Base-by-base conservation (phyloP, 2,329 filamentous ascomycete species). In the Aphanoascus verrucosus region DNA sequence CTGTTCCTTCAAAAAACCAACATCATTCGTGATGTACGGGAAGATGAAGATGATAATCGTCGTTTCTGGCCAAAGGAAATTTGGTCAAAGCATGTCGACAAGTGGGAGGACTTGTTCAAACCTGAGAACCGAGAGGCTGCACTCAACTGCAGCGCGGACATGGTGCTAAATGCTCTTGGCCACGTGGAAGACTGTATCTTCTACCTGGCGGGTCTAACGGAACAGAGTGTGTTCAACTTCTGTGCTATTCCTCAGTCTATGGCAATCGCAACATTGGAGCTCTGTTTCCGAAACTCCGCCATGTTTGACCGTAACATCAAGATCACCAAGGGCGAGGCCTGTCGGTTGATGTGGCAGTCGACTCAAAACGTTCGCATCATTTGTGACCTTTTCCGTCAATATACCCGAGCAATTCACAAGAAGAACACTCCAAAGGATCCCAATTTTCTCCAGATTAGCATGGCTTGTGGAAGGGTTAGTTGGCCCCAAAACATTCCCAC, bases 181-280 rank as follows among this genome's bases (percentile, higher is more conserved):
- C 86, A 94, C 61, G 85, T 81, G 3, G 89, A 96, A 59, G 89
- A 97, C 65, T 97, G 91, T 67, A 73, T 98, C n/a, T 96, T 90
- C 75, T 98, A 97, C 73, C 88, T 98, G 74, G 91, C 91, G 4
- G 93, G 87, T 45, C 82, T 98, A 59, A 84, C 85, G 60, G 93
- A 98, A 66, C 93, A 98, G 74, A 94, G 88, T 66, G 88, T 95
- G 23, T 98, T 98, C 81, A 98, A 98, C 78, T 98, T 98, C 69
- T 89, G 89, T 46, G 91, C 91, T 54, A 98, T 98, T 59, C 93
- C 93, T 1, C 93, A 98, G 71, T 77, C 83, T 59, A 98, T 98
- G 93, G 93, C 91, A 51, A 96, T 98, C 67, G 91, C 93, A 7
- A 97, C 91, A 0, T 74, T 97, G 41, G 90, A 96, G 62, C 75